A percentile compares a stretch with the other conserved stretches of the same genome.
These are phyloP conservation scores for Zymoseptoria pseudotritici DNA, from an alignment of 2,329 filamentous ascomycete species.

Conservation along the genomic window DNA sequence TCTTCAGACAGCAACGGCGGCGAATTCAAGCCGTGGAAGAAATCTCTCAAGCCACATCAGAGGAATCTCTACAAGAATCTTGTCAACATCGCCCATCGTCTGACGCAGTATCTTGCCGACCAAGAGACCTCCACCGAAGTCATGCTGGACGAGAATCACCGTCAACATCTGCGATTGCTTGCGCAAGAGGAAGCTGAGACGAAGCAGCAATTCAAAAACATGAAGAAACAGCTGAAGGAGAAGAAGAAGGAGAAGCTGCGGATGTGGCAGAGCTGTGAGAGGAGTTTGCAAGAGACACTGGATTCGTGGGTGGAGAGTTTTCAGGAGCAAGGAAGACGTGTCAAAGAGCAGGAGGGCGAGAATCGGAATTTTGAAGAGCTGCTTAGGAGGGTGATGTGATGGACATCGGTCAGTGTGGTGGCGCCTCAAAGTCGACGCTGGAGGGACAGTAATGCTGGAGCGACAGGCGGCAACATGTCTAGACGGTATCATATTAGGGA, in stretches of 20 bases:
- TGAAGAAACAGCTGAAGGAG: slow-evolving; percentile 19
- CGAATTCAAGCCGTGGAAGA: slow-evolving; percentile 32
- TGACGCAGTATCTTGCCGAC: slow-evolving; percentile 41
- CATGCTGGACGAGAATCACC: slow-evolving; percentile 38
- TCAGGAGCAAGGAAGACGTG: slow-evolving; percentile 7
- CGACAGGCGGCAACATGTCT: too few species aligned
- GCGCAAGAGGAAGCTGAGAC: slow-evolving; percentile 37
- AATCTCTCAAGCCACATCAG: slow-evolving; percentile 34
- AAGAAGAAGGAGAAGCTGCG: slow-evolving; percentile 19
- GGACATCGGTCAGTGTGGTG: too few species aligned
- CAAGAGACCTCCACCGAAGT: slow-evolving; percentile 39
- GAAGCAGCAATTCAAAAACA: slow-evolving; percentile 29
- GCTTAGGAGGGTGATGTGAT: slow-evolving; percentile 3
- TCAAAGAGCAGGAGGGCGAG: not conserved
- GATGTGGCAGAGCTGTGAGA: not conserved
- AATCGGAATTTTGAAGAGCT: slow-evolving; percentile 7
- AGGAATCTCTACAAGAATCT: slow-evolving; percentile 33
- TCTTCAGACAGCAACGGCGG: slow-evolving; percentile 13
- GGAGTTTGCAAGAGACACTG: not conserved
- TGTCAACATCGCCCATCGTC: slow-evolving; percentile 34
- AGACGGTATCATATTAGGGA: too few species aligned
- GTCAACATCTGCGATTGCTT: slow-evolving; percentile 38
- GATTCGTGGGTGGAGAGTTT: slow-evolving; percentile 6
- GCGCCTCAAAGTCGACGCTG: too few species aligned
- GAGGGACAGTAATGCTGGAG: too few species aligned